These are phyloP conservation scores for Cryptomeria japonica DNA, from an alignment of 75 land plant genomes.

Conservation along the genomic window DNA sequence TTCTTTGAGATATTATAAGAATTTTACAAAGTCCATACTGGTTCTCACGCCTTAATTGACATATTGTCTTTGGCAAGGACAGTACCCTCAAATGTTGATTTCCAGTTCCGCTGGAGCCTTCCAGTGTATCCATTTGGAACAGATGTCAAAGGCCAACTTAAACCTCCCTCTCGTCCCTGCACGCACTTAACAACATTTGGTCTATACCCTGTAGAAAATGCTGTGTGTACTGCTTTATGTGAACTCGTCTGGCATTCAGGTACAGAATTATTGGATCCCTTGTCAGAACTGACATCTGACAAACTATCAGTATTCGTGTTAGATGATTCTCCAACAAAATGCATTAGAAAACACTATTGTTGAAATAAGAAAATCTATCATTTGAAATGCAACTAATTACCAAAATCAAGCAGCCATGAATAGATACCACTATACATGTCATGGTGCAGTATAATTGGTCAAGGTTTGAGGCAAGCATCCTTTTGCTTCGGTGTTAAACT, in stretches of 20 bases:
- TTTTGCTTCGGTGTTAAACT: background rate
- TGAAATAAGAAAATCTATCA: background rate
- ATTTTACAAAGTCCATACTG: background rate
- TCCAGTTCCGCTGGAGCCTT: conserved; percentile 28
- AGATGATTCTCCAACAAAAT: background rate
- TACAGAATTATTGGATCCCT: background rate
- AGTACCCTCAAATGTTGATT: conserved; percentile 31
- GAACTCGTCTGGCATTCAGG: background rate
- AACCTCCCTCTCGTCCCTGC: conserved; percentile 30
- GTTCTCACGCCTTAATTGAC: background rate
- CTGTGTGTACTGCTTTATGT: background rate
- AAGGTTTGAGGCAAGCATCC: background rate
- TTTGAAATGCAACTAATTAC: background rate
- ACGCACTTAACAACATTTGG: conserved; percentile 25
- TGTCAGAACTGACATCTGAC: background rate
- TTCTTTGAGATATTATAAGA: background rate
- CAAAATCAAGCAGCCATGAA: background rate
- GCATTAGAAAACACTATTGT: too few relatives aligned
- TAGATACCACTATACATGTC: background rate
- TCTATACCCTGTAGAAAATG: background rate
- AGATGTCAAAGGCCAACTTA: conserved; percentile 20
- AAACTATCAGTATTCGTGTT: background rate
- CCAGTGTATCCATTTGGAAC: conserved; percentile 2
- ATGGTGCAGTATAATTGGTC: background rate
- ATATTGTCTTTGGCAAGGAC: background rate